Evolutionary conservation across 805 yeast species (phyloP).

Genomic region (Candida verbasci): DNA sequence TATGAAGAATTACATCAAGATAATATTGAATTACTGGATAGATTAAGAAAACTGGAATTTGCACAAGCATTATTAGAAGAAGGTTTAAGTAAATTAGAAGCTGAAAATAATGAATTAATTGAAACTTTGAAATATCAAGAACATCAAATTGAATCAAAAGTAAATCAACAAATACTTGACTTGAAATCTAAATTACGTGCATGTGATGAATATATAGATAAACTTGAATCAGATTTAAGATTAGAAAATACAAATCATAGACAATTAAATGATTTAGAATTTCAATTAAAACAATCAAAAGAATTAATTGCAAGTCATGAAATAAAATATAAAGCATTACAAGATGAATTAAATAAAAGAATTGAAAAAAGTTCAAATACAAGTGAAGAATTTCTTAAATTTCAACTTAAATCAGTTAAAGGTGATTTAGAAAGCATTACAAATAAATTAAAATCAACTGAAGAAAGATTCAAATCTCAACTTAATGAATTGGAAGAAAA

Average conservation of each 20-base stretch:
- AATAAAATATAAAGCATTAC: not conserved
- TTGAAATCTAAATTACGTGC: conserved; percentile 2
- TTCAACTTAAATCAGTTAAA: not conserved
- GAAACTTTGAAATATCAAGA: not conserved
- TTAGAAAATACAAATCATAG: conserved; percentile 3
- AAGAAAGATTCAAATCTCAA: conserved; percentile 4
- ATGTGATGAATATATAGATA: conserved; percentile 5
- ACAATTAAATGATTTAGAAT: conserved; percentile 15
- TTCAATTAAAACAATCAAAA: conserved; percentile 11
- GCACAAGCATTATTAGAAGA: not conserved
- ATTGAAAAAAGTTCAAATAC: not conserved
- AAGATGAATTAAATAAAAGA: not conserved
- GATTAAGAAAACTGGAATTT: conserved; percentile 1
- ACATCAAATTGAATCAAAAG: not conserved
- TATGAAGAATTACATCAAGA: conserved; percentile 3
- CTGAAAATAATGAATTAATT: not conserved
- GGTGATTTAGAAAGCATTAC: not conserved
- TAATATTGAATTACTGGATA: conserved; percentile 2
- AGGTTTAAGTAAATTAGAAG: not conserved
- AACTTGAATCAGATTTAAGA: conserved; percentile 7
- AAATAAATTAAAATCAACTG: not conserved
- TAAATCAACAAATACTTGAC: not conserved
- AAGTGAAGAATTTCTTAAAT: conserved; percentile 1
- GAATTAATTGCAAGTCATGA: conserved; percentile 1
- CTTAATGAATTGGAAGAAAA: not conserved